These are phyloP conservation scores for Begonia fuchsioides DNA, from an alignment of 306 rosid species.

Conservation along the genomic window DNA sequence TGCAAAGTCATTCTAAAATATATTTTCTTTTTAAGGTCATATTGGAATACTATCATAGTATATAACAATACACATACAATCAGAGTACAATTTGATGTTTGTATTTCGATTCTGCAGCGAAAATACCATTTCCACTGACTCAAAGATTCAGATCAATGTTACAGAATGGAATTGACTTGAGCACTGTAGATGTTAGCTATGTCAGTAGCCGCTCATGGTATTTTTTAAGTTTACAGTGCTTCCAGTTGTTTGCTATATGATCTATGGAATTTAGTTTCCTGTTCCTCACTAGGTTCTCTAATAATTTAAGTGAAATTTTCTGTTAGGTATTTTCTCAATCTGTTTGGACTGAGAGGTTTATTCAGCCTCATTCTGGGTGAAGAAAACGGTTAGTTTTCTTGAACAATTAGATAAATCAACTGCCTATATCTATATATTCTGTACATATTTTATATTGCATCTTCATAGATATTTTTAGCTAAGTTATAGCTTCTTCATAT, in stretches of 20 bases:
- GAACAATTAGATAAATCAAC: not conserved
- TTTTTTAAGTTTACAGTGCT: constrained; percentile 7
- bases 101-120: constrained; percentile 43
- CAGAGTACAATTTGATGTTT: not conserved
- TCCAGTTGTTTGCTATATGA: no score
- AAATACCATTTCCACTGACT: constrained; percentile 95
- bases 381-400: constrained; percentile 71
- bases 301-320: not conserved
- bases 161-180: constrained; percentile 96
- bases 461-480: constrained; percentile 1
- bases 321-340: constrained; percentile 92
- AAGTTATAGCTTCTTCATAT: not conserved
- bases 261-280: no score
- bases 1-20: no score
- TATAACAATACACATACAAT: no score
- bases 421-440: not conserved
- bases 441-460: not conserved
- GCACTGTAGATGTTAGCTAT: constrained; percentile 98
- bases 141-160: constrained; percentile 95
- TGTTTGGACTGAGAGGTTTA: constrained; percentile 92
- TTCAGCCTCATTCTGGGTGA: constrained; percentile 98
- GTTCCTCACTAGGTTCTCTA: no score
- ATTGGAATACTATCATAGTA: no score
- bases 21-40: no score
- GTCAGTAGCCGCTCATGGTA: constrained; percentile 99